Evolutionary conservation across 768 basidiomycete genomes (phyloP).

Genomic region (Lentinula sp.): DNA sequence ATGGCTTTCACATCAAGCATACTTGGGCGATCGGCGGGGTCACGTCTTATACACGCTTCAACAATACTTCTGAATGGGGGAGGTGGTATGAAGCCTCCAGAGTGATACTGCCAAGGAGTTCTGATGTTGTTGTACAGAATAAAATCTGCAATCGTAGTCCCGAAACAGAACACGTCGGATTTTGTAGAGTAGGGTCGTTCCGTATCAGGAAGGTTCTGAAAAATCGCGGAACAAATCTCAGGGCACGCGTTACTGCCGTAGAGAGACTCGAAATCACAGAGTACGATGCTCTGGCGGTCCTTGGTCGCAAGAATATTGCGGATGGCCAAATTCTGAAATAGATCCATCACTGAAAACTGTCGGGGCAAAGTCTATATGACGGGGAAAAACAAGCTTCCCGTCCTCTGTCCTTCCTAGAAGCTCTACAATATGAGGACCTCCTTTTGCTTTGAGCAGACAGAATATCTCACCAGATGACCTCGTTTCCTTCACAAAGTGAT

Average conservation of each 20-base stretch:
- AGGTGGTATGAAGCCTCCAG: slow-evolving; percentile 9
- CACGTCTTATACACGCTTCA: not conserved
- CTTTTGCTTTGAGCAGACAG: slow-evolving; percentile 5
- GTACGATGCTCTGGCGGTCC: not conserved
- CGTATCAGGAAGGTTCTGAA: not conserved
- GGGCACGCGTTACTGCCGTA: slow-evolving; percentile 7
- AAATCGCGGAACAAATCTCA: slow-evolving; percentile 3
- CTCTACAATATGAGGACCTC: slow-evolving; percentile 6
- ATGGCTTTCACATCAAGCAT: slow-evolving; percentile 9
- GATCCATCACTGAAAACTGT: not conserved
- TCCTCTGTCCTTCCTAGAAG: slow-evolving; percentile 10
- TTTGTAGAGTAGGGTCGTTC: slow-evolving; percentile 8
- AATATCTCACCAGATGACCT: not conserved
- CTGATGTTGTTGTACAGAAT: not conserved
- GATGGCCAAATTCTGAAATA: not conserved
- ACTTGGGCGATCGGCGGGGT: slow-evolving; percentile 4
- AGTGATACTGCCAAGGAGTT: slow-evolving; percentile 6
- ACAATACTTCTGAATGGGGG: slow-evolving; percentile 8
- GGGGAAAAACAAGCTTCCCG: slow-evolving; percentile 6
- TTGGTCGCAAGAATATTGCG: slow-evolving; percentile 4
- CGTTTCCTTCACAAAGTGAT: slow-evolving; percentile 6
- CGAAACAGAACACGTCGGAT: slow-evolving; percentile 11
- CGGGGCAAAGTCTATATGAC: not conserved
- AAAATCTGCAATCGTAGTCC: slow-evolving; percentile 7
- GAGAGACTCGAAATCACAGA: slow-evolving; percentile 8